Evolutionary conservation across 1,284 basidiomycete genomes (phyloP), one percentile per base, ranked within the genome.

Genomic region (Macrocystidia cucumis): DNA sequence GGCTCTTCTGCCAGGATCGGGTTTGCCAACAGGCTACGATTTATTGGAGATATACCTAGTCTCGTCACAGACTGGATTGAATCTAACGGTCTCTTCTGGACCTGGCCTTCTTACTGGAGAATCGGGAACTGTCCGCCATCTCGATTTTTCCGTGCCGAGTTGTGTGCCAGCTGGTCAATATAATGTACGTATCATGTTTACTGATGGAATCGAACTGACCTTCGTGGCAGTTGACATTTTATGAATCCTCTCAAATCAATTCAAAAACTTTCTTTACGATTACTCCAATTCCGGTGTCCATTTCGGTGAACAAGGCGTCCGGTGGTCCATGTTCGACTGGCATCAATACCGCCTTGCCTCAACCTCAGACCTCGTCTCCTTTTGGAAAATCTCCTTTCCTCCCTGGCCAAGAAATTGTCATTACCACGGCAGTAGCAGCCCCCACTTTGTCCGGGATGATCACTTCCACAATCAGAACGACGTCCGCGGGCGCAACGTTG

Each of bases 11-110:
- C 60, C 68, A 7, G 57, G 54, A 21, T 70, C 65, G 5, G 48
- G 48, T 2, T 47, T 57, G 9, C 36, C 60, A 4, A 68, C 62
- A 3, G 52, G 57, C 25, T 69, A 63, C 43, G 57, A 64, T 34
- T 56, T 53, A 11, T 49, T 76, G 8, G 57, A 69, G 29, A 60
- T 77, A 16, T 77, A 64, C 43, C 56, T 74, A 12, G 60, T 71
- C 7, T 74, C 71, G 2, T 48, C 60, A 1, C 44, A 61, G 36
- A 56, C 55, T 9, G 50, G 54, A 13, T 32, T 58, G 9, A 74
- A 77, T 43, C 32, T 69, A 9, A 74, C 72, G 2, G 60, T 77
- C 9, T 60, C 67, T 5, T 43, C 48, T 23, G 65, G 63, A 3
- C 45, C 66, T n/a, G 47, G 39, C 5, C 45, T 73, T 9, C 50